Percentiles rank a stretch among this genome's conserved stretches.
phyloP scores from a whole-genome alignment of 2,329 filamentous ascomycete species.

The Fusarium sp. region DNA sequence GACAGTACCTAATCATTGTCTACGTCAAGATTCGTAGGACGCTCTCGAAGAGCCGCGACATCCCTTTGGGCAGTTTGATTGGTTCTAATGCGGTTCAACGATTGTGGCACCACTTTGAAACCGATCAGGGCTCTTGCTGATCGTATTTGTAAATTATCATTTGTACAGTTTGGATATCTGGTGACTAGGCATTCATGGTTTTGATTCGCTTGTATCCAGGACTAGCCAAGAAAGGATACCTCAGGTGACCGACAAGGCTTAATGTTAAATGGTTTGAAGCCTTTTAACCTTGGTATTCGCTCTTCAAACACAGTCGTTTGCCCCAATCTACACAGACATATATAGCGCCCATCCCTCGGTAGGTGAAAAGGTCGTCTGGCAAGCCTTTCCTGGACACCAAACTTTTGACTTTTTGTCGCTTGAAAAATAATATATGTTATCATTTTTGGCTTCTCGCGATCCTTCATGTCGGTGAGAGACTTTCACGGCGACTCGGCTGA shows the following conservation, averaged over 20 bases:
- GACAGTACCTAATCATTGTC: no score
- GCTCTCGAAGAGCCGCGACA: not conserved
- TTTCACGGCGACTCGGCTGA: not conserved
- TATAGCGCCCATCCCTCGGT: not conserved
- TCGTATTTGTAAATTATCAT: not conserved
- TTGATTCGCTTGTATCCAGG: not conserved
- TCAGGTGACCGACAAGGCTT: not conserved
- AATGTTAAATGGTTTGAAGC: not conserved
- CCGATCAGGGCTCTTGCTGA: not conserved
- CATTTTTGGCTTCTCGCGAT: not conserved
- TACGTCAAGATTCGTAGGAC: not conserved
- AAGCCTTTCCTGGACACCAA: not conserved
- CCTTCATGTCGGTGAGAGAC: not conserved
- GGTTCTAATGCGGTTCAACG: not conserved
- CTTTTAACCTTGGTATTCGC: not conserved
- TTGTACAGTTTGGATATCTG: not conserved
- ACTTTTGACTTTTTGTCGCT: not conserved
- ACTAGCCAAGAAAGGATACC: not conserved
- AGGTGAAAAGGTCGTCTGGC: not conserved
- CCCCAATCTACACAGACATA: not conserved
- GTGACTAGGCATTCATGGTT: not conserved
- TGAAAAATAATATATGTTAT: not conserved
- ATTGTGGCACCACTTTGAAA: not conserved
- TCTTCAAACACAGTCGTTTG: not conserved
- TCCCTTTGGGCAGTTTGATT: not conserved